Percentiles rank a stretch among this genome's conserved stretches.
These are phyloP conservation scores for Schizophyllum amplum DNA, from an alignment of 1,284 basidiomycete species.

Conservation along the genomic window DNA sequence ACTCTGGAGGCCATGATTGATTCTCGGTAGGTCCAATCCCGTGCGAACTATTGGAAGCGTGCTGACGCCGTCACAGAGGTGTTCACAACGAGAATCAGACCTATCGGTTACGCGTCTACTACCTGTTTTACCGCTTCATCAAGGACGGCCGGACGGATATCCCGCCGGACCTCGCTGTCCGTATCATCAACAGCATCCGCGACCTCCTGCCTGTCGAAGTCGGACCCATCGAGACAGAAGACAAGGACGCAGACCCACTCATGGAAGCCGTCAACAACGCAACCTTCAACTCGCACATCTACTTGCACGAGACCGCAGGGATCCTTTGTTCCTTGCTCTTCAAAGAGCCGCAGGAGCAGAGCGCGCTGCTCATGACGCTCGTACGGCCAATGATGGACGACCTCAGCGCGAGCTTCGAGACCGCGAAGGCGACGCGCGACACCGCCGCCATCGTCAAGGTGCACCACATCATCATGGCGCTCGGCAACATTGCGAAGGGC, in stretches of 20 bases:
- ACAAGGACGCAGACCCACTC: constrained; percentile 52
- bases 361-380: constrained; percentile 66
- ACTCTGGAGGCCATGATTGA: constrained; percentile 89
- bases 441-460: constrained; percentile 75
- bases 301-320: constrained; percentile 92
- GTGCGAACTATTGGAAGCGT: constrained; percentile 1
- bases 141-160: constrained; percentile 80
- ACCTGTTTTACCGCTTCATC: constrained; percentile 92
- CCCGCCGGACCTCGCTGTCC: constrained; percentile 62
- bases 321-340: constrained; percentile 74
- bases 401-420: constrained; percentile 63
- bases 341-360: constrained; percentile 64
- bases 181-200: constrained; percentile 68
- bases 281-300: constrained; percentile 86
- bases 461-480: constrained; percentile 94
- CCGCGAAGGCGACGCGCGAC: constrained; percentile 47
- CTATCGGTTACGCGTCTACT: constrained; percentile 80
- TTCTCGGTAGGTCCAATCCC: constrained; percentile 43
- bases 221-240: constrained; percentile 61
- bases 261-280: constrained; percentile 75
- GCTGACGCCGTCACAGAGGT: constrained; percentile 48
- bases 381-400: constrained; percentile 79
- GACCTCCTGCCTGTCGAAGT: constrained; percentile 63
- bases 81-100: constrained; percentile 73
- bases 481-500: constrained; percentile 94